Evolutionary conservation across 2,329 filamentous ascomycete genomes (phyloP).

Genomic region (Calonectria naviculata): DNA sequence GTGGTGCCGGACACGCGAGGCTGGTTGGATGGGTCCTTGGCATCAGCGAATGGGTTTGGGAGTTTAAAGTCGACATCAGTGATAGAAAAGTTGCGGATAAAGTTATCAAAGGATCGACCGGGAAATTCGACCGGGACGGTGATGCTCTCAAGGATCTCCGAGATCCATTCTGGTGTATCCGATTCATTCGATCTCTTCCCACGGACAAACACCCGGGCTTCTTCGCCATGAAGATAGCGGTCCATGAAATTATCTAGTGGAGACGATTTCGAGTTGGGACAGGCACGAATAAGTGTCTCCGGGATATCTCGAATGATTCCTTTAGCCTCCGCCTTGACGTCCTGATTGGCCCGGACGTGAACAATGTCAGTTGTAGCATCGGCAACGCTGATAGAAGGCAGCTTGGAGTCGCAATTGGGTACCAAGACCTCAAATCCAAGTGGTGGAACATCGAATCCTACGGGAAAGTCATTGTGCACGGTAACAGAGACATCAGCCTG

Average conservation of each 20-base stretch:
- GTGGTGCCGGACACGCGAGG: conserved; percentile 88
- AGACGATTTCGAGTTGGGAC: conserved; percentile 81
- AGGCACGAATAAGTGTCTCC: conserved; percentile 75
- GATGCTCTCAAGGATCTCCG: conserved; percentile 82
- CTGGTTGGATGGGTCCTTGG: conserved; percentile 76
- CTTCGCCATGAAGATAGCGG: conserved; percentile 83
- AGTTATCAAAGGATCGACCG: conserved; percentile 81
- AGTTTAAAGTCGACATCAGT: conserved; percentile 87
- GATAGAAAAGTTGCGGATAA: conserved; percentile 90
- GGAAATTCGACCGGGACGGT: conserved; percentile 88
- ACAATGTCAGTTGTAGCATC: conserved; percentile 77
- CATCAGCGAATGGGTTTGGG: conserved; percentile 83
- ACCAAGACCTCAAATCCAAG: conserved; percentile 89
- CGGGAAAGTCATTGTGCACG: conserved; percentile 80
- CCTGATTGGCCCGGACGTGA: conserved; percentile 73
- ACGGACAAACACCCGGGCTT: conserved; percentile 84
- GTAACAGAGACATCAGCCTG: conserved; percentile 81
- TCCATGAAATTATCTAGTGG: conserved; percentile 86
- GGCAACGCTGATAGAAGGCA: conserved; percentile 82
- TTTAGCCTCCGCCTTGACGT: conserved; percentile 76
- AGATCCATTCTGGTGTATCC: conserved; percentile 84
- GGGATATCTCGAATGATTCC: conserved; percentile 81
- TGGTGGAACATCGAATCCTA: conserved; percentile 80
- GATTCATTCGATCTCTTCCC: conserved; percentile 76
- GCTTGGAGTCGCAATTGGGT: conserved; percentile 78